Base-by-base conservation (phyloP, 192 early-diverging fungal species). In the Rhizoclosmatium sp. region DNA sequence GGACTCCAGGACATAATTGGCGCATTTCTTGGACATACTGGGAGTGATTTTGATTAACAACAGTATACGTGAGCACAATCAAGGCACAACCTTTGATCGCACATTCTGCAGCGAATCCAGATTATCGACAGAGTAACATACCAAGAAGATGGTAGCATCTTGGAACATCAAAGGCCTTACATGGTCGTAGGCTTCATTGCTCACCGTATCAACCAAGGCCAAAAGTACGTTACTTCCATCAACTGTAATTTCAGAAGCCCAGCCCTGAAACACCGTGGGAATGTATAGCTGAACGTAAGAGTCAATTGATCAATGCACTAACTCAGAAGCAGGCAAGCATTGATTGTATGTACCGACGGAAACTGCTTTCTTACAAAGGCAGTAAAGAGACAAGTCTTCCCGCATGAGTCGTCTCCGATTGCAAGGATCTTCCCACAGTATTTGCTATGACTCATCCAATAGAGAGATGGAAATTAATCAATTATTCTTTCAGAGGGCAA, bases 151-250 rank as follows among this genome's bases (percentile, higher is more conserved):
- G 82, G 95, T 84, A 42, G 93, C 87, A 78, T 93, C 93, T 14
- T 93, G 90, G 78, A 96, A 97, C 48, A 92, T 92, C 72, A 96
- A 85, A 42, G 92, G 90, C 62, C 95, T 92, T 79, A 97, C 85
- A 64, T 94, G 92, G 84, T 93, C 91, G 78, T 95, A 96, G 83
- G 95, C 95, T 83, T 97, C 95, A 74, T 96, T 94, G 47, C 90
- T 95, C 44, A 95, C 95, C 68, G 96, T 97, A 87, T 97, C 96
- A 93, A 93, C 96, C 42, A 97, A 82, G 48, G 92, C 93, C 48
- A 97, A 84, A 80, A 94, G 91, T 3, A 62, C 10, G n/a, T 23
- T 14, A 5, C 62, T 39, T 10, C 39, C 59, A 31, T 70, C 90
- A 51, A 93, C 88, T 65, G 91, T 85, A 19, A 76, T 76, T n/a